A percentile compares a stretch with the other conserved stretches of the same genome.
Conservation (phyloP, 2,329 filamentous ascomycete genomes). For the Biscogniauxia sp. region DNA sequence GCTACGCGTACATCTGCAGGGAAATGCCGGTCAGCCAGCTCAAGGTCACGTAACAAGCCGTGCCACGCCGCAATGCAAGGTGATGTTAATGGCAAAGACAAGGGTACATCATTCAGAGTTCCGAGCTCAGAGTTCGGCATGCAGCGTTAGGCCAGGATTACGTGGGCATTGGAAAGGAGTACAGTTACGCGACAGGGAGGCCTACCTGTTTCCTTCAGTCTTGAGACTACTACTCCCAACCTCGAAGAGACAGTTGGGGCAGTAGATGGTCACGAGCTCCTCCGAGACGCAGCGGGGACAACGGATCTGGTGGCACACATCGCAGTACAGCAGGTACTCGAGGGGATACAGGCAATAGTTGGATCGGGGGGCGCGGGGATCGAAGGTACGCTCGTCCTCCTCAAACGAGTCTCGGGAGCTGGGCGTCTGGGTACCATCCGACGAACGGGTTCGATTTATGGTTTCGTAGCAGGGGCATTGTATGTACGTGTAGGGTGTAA, state of each 20-base stretch:
- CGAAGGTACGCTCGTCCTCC: constrained; percentile 72
- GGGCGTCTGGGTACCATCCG: constrained; percentile 33
- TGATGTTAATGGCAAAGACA: no score
- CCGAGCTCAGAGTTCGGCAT: no score
- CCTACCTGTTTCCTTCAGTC: constrained; percentile 86
- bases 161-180: no score
- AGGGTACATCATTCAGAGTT: no score
- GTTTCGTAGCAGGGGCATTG: constrained; percentile 57
- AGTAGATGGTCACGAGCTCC: constrained; percentile 94
- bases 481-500: constrained; percentile 63
- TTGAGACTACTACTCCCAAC: constrained; percentile 91
- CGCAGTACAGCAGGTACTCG: constrained; percentile 92
- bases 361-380: constrained; percentile 78
- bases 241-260: constrained; percentile 92
- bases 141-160: no score
- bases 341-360: constrained; percentile 92
- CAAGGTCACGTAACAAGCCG: not conserved
- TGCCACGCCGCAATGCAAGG: not conserved
- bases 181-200: no score
- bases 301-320: constrained; percentile 94
- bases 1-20: constrained; percentile 76
- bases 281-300: constrained; percentile 90
- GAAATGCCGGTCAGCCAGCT: constrained; percentile 5
- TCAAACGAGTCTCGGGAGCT: constrained; percentile 22
- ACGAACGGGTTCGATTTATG: constrained; percentile 16